phyloP scores from a whole-genome alignment of 495 filamentous ascomycete genomes.

The Lichenothelia convexa region DNA sequence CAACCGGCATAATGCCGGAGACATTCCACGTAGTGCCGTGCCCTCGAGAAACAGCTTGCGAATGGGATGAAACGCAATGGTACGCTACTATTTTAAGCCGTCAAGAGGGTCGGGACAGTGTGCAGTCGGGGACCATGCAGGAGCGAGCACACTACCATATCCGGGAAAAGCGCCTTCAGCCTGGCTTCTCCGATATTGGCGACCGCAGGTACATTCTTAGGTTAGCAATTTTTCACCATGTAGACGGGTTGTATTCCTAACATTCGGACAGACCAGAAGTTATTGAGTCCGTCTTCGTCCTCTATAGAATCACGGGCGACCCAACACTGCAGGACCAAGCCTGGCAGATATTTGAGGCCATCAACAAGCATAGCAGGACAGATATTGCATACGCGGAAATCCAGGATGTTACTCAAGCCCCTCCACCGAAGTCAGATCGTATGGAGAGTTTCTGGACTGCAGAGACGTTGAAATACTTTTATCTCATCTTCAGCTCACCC shows the following conservation, averaged over 20 bases:
- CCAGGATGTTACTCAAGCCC: slow-evolving; percentile 14
- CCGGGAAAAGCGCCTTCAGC: slow-evolving; percentile 13
- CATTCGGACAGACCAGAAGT: slow-evolving; percentile 20
- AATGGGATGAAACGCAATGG: slow-evolving; percentile 38
- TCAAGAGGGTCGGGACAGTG: neutral
- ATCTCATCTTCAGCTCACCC: slow-evolving; percentile 30
- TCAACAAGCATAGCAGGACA: slow-evolving; percentile 17
- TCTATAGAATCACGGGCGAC: slow-evolving; percentile 18
- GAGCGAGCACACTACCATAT: no score
- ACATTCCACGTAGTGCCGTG: slow-evolving; percentile 35
- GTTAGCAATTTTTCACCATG: no score
- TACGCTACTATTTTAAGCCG: slow-evolving; percentile 20
- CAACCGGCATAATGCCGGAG: slow-evolving; percentile 58
- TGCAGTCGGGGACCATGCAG: slow-evolving; percentile 1
- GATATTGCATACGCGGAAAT: slow-evolving; percentile 19
- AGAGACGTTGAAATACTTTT: slow-evolving; percentile 37
- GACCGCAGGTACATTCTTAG: slow-evolving; percentile 25
- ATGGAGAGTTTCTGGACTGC: slow-evolving; percentile 28
- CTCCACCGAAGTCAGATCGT: slow-evolving; percentile 2
- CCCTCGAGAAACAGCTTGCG: slow-evolving; percentile 24
- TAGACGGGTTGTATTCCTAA: no score
- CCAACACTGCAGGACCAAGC: slow-evolving; percentile 13
- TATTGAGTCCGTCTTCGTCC: slow-evolving; percentile 18
- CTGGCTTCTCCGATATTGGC: slow-evolving; percentile 20
- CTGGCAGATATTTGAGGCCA: slow-evolving; percentile 16